Conservation (phyloP, 2,329 filamentous ascomycete species). For the Colletotrichum chlorophyti region DNA sequence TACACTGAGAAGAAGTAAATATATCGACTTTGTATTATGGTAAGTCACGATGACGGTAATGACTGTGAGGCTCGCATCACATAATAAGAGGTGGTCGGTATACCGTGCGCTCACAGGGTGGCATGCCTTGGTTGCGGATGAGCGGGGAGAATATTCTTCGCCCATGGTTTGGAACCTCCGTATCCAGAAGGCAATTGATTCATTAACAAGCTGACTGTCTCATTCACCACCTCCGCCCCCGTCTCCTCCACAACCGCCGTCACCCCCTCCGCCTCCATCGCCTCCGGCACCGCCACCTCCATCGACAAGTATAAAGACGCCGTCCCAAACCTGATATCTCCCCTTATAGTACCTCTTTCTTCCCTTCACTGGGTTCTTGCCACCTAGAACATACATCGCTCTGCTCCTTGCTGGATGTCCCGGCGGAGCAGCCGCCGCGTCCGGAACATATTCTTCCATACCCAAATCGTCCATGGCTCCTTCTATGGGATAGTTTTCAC, state of each 20-base stretch:
- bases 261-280: constrained; percentile 2
- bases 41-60: too few relatives aligned
- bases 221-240: constrained; percentile 9
- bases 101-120: too few relatives aligned
- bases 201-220: not conserved
- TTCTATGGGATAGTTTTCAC: not conserved
- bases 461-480: not conserved
- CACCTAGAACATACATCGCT: constrained; percentile 2
- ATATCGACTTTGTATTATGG: too few relatives aligned
- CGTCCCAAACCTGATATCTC: constrained; percentile 6
- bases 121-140: too few relatives aligned
- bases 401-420: constrained; percentile 3
- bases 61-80: too few relatives aligned
- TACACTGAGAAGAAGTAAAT: too few relatives aligned
- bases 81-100: too few relatives aligned
- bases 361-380: constrained; percentile 4
- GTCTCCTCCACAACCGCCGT: not conserved
- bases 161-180: too few relatives aligned
- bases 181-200: too few relatives aligned
- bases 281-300: not conserved
- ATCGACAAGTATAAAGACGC: not conserved
- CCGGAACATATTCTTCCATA: constrained; percentile 12
- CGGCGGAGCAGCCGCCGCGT: constrained; percentile 1
- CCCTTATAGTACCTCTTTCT: not conserved
- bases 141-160: too few relatives aligned